phyloP scores from a whole-genome alignment of 768 basidiomycete genomes.

The Austroboletus eburneus region DNA sequence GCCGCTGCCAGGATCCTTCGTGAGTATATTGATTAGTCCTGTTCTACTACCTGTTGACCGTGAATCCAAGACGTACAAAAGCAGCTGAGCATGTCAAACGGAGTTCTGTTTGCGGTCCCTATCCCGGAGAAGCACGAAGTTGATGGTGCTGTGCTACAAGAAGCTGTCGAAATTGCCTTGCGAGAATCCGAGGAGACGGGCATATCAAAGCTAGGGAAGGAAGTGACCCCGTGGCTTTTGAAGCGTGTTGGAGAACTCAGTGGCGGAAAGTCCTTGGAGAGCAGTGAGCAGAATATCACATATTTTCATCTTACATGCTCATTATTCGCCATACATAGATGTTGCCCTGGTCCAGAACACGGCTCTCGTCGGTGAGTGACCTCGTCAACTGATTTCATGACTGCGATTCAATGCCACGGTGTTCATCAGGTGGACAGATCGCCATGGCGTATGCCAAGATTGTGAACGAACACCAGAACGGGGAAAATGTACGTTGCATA shows the following conservation, averaged over 20 bases:
- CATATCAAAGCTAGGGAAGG: constrained; percentile 76
- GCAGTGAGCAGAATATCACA: constrained; percentile 45
- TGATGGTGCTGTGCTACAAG: constrained; percentile 65
- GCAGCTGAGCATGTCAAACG: constrained; percentile 69
- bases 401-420: constrained; percentile 2
- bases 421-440: constrained; percentile 62
- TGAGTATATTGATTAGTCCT: constrained; percentile 35
- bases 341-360: constrained; percentile 89
- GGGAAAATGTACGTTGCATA: constrained; percentile 15
- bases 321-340: constrained; percentile 46
- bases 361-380: constrained; percentile 67
- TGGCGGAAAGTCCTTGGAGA: constrained; percentile 64
- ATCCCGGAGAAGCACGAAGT: constrained; percentile 76
- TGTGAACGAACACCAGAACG: constrained; percentile 14
- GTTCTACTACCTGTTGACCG: constrained; percentile 1
- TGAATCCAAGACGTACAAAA: constrained; percentile 54
- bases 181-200: constrained; percentile 79
- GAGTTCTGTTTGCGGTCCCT: constrained; percentile 82
- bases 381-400: not conserved
- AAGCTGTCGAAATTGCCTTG: constrained; percentile 80
- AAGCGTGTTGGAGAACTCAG: constrained; percentile 79
- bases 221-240: constrained; percentile 93
- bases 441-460: constrained; percentile 71
- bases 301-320: not conserved
- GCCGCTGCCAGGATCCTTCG: constrained; percentile 74